Conservation (phyloP, 1,139 yeast species). For the Candida sp. region DNA sequence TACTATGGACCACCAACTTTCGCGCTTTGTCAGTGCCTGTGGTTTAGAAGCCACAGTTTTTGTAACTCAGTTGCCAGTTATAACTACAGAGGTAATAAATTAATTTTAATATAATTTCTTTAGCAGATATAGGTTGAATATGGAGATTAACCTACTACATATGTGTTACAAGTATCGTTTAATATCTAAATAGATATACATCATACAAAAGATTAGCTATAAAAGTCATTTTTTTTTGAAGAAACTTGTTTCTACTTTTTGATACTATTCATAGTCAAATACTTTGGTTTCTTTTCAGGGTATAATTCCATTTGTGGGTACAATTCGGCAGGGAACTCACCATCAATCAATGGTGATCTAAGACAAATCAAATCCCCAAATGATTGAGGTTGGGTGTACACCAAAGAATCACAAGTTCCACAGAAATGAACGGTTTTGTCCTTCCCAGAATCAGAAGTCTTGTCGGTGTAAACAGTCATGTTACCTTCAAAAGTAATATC, state of each 20-base stretch:
- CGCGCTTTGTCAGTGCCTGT: too few species aligned
- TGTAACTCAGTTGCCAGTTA: too few species aligned
- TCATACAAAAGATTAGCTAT: too few species aligned
- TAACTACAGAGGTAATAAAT: too few species aligned
- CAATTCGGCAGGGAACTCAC: slow-evolving; percentile 1
- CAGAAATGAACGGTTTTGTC: slow-evolving; percentile 1
- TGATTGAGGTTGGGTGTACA: slow-evolving; percentile 1
- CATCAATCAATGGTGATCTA: slow-evolving; percentile 1
- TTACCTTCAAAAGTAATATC: neutral
- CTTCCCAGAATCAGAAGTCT: slow-evolving; percentile 1
- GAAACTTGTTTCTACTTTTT: neutral
- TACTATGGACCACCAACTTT: too few species aligned
- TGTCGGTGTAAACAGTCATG: neutral
- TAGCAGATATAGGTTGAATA: too few species aligned
- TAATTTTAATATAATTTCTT: too few species aligned
- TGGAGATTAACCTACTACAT: too few species aligned
- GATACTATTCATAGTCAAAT: neutral
- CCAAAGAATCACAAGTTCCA: neutral
- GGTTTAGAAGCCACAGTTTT: too few species aligned
- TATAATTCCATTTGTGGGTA: neutral
- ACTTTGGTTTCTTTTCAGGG: neutral
- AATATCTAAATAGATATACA: too few species aligned
- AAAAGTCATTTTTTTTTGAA: too few species aligned
- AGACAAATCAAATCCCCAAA: slow-evolving; percentile 2
- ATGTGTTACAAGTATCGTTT: too few species aligned